A percentile compares a stretch with the other conserved stretches of the same genome.
Evolutionary conservation across 2,329 filamentous ascomycete species (phyloP).

Genomic region (Bisporella sp.): DNA sequence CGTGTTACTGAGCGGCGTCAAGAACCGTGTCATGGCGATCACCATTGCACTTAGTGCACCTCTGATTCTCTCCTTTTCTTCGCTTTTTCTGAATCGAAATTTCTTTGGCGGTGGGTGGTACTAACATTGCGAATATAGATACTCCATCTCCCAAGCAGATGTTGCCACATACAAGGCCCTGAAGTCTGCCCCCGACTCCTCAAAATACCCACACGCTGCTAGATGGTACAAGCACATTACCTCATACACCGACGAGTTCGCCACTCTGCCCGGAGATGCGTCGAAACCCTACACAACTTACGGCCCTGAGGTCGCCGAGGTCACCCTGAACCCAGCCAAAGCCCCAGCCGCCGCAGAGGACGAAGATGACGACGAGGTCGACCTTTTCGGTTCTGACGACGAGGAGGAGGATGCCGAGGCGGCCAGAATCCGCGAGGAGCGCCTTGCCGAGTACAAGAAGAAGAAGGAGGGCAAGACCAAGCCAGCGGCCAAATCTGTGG

Average conservation of each 20-base stretch:
- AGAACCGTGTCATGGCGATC: conserved; percentile 81
- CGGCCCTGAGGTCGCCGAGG: conserved; percentile 73
- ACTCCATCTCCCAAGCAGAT: conserved; percentile 81
- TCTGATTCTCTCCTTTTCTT: conserved; percentile 48
- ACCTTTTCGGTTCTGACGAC: conserved; percentile 88
- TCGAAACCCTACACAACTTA: conserved; percentile 85
- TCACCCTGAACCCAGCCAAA: conserved; percentile 80
- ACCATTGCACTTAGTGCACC: conserved; percentile 68
- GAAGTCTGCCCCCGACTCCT: conserved; percentile 64
- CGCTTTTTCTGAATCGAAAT: conserved; percentile 11
- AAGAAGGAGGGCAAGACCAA: conserved; percentile 96
- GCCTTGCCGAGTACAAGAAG: conserved; percentile 87
- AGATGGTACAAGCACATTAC: conserved; percentile 99
- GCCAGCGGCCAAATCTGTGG: conserved; percentile 89
- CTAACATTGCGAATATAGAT: conserved; percentile 28
- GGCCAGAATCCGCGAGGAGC: conserved; percentile 75
- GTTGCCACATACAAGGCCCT: conserved; percentile 92
- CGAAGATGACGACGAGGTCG: conserved; percentile 78
- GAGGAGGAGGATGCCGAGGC: conserved; percentile 93
- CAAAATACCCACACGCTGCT: conserved; percentile 88
- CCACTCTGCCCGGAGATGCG: conserved; percentile 82
- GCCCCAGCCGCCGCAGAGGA: conserved; percentile 55
- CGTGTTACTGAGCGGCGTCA: conserved; percentile 94
- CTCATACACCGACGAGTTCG: conserved; percentile 88
- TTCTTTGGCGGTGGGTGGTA: conserved; percentile 1